A percentile compares a stretch with the other conserved stretches of the same genome.
Conservation (phyloP, 345 rosid genomes). For the Acer negundo region DNA sequence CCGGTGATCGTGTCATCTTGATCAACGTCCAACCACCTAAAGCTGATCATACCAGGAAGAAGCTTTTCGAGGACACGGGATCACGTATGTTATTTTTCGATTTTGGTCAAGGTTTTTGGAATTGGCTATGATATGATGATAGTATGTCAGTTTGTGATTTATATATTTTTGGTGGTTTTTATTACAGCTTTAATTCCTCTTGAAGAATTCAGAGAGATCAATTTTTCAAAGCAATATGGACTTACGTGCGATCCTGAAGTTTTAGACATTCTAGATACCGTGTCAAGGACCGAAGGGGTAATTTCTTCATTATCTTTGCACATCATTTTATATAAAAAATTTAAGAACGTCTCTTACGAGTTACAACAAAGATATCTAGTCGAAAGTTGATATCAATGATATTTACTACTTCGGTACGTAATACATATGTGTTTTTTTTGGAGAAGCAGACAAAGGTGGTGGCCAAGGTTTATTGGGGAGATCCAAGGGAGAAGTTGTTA, state of each 20-base stretch:
- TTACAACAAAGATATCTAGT: no score
- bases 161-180: neutral
- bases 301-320: no score
- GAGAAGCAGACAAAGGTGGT: conserved; percentile 44
- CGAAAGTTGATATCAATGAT: no score
- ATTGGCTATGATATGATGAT: no score
- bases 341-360: no score
- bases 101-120: no score
- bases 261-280: conserved; percentile 38
- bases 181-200: conserved; percentile 52
- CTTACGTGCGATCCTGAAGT: conserved; percentile 41
- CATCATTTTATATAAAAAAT: no score
- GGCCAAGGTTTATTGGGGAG: conserved; percentile 66
- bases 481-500: conserved; percentile 56
- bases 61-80: conserved; percentile 50
- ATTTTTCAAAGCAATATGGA: conserved; percentile 51
- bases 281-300: conserved; percentile 46
- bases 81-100: conserved; percentile 35
- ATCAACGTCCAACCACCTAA: conserved; percentile 52
- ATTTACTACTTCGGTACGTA: no score
- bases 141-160: neutral
- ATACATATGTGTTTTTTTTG: neutral
- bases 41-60: conserved; percentile 51
- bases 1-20: conserved; percentile 34
- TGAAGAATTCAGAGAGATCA: conserved; percentile 44